Evolutionary conservation across 208 protist species (phyloP), one percentile per base, ranked within the genome.

Genomic region (Leishmania arabica): DNA sequence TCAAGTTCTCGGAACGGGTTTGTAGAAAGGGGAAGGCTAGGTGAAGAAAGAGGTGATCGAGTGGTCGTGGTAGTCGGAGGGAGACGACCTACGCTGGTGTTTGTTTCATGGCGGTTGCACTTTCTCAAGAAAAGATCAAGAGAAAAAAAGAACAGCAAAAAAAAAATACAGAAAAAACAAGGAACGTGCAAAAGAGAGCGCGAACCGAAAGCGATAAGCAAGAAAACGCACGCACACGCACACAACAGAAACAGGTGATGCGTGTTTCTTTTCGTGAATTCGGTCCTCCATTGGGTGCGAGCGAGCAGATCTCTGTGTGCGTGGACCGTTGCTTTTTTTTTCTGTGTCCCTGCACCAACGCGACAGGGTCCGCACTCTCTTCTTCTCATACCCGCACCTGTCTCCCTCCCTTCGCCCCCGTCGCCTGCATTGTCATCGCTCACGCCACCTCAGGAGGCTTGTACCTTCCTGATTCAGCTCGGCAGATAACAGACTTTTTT

Each of bases 151-250:
- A 9, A 13, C 19, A 34, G 34, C 34, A 34, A 42, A 42, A 45
- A 42, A 45, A 47, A 71, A n/a, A 71, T 6, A 71, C 8, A 37
- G 45, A 47, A 51, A 8, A 47, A 51, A 8, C 9, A 34, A 34
- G 60, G 60, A 65, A 13, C 21, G 31, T 31, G 40, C 13, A 71
- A 31, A 51, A 71, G 9, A 71, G 47, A 82, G n/a, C 17, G 19
- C 24, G 34, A 80, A 80, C 37, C 31, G 56, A 34, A 79, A 72
- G 45, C 71, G 6, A 53, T 37, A 76, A 27, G 51, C 51, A 78
- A 24, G 56, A 13, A 68, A 8, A 78, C 47, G 40, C 1, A 45
- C 42, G 11, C 42, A 45, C 42, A 45, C 42, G 13, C 31, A 54
- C 15, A 34, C 31, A 65, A 75, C 47, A 62, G 37, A 58, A 77